Percentiles rank a stretch among this genome's conserved stretches.
phyloP scores from a whole-genome alignment of 129 eudicot species.

The Arctium lappa region DNA sequence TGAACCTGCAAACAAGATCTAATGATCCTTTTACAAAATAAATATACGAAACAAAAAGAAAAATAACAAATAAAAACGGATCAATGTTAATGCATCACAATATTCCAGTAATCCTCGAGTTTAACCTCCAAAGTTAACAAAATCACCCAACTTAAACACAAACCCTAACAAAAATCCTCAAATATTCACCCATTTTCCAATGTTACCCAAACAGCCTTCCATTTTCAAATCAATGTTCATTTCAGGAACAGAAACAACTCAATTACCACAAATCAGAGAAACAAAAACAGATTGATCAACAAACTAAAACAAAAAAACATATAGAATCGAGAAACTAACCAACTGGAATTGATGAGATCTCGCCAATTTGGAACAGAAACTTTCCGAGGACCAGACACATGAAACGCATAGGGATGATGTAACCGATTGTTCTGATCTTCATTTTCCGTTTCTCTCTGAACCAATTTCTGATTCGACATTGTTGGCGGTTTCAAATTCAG shows the following conservation, averaged over 20 bases:
- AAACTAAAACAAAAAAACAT: neutral
- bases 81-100: neutral
- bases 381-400: constrained; percentile 93
- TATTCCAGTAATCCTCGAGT: neutral
- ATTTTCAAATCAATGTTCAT: neutral
- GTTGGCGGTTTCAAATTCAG: neutral
- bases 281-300: neutral
- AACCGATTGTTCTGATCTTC: constrained; percentile 12
- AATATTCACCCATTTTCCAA: neutral
- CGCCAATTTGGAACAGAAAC: constrained; percentile 87
- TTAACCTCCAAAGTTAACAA: neutral
- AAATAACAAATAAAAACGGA: neutral
- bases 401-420: constrained; percentile 81
- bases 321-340: constrained; percentile 36
- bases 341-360: constrained; percentile 74
- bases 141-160: neutral
- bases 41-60: neutral
- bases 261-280: neutral
- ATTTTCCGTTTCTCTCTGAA: constrained; percentile 4
- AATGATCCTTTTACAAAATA: neutral
- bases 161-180: neutral
- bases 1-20: neutral
- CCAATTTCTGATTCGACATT: constrained; percentile 23
- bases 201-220: too few relatives aligned
- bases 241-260: neutral